phyloP scores from a whole-genome alignment of 768 basidiomycete genomes.

The Lactifluus echinatus region DNA sequence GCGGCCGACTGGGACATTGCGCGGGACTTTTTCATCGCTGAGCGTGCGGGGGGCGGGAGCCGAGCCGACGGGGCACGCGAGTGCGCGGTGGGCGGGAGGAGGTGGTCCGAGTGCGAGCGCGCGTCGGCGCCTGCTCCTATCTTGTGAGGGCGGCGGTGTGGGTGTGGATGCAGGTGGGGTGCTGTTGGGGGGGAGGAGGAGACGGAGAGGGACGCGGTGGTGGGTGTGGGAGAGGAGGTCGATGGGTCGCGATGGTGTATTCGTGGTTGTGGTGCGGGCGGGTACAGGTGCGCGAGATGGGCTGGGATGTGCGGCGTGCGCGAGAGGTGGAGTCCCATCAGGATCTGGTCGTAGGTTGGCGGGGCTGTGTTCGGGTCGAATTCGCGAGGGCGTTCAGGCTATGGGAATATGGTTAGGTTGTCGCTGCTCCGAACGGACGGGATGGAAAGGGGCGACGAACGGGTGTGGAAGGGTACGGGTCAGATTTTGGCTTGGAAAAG shows the following conservation, averaged over 20 bases:
- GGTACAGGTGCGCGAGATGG: slow-evolving; percentile 16
- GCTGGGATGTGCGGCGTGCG: slow-evolving; percentile 64
- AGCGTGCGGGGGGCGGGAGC: slow-evolving; percentile 53
- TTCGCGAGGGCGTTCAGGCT: slow-evolving; percentile 30
- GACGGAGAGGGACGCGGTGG: too few relatives aligned
- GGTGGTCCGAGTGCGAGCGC: too few relatives aligned
- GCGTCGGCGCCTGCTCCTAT: too few relatives aligned
- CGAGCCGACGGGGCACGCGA: slow-evolving; percentile 23
- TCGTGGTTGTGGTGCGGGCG: background rate
- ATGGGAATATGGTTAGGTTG: too few relatives aligned
- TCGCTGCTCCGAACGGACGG: too few relatives aligned
- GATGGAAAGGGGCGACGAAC: background rate
- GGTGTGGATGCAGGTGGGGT: background rate
- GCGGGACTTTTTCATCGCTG: slow-evolving; percentile 53
- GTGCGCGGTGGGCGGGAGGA: background rate
- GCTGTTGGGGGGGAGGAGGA: slow-evolving; percentile 24
- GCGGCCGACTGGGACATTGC: slow-evolving; percentile 26
- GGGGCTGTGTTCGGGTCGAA: slow-evolving; percentile 35
- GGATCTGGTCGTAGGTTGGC: slow-evolving; percentile 68
- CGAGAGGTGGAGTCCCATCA: slow-evolving; percentile 72
- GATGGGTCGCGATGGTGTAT: slow-evolving; percentile 2
- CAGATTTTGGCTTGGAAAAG: slow-evolving; percentile 4
- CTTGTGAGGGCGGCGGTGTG: too few relatives aligned
- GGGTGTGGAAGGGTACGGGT: background rate
- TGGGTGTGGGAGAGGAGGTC: background rate